A percentile compares a stretch with the other conserved stretches of the same genome.
Conservation (phyloP, 257 asterid species). For the Prunella vulgaris region DNA sequence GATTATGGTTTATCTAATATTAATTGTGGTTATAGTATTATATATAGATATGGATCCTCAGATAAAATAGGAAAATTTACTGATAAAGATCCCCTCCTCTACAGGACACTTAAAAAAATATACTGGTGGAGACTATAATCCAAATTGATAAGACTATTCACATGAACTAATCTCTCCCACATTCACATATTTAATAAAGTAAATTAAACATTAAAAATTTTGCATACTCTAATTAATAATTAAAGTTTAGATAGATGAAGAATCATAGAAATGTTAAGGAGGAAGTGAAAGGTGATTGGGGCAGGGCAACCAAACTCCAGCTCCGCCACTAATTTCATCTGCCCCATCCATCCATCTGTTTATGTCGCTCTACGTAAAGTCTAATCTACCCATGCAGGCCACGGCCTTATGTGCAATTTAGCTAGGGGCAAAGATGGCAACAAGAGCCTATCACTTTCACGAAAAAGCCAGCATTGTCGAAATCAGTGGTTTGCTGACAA, state of each 20-base stretch:
- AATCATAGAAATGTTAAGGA: neutral
- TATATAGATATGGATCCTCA: no score
- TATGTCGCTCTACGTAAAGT: conserved; percentile 16
- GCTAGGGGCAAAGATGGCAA: conserved; percentile 25
- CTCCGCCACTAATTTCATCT: conserved; percentile 42
- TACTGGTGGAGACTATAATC: no score
- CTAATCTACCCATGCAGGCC: neutral
- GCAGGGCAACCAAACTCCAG: conserved; percentile 47
- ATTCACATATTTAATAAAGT: no score
- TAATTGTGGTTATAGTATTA: no score
- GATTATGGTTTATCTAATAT: no score
- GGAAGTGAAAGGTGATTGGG: conserved; percentile 11
- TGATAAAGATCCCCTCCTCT: no score
- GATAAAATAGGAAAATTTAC: no score
- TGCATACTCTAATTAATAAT: neutral
- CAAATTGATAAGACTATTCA: no score
- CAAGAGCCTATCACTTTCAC: conserved; percentile 31
- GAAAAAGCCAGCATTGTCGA: conserved; percentile 43
- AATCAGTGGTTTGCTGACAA: conserved; percentile 29
- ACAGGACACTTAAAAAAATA: no score
- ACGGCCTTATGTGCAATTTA: neutral
- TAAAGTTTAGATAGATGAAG: neutral
- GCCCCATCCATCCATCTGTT: conserved; percentile 6
- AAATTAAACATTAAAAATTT: neutral
- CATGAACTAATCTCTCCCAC: no score